Base-by-base conservation (phyloP, 129 eudicot species). In the Artemisia annua region DNA sequence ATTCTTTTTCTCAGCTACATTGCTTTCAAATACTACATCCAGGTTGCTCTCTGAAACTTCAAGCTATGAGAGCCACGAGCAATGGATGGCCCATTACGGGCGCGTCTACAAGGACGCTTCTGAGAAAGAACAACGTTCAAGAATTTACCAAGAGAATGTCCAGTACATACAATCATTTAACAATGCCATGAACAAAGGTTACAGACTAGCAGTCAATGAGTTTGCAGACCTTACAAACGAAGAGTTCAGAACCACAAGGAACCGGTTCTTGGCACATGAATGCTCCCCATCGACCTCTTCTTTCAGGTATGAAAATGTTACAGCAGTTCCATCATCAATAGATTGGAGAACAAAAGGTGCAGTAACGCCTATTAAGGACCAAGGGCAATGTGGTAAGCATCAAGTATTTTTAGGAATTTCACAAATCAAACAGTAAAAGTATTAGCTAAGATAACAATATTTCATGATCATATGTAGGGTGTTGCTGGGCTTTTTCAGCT, bases 401-500 rank as follows among this genome's bases (percentile, higher is more conserved):
- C 8, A 43, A 10, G 7, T 44, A 12, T 74, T 62, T n/a, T 66
- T 51, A 11, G 9, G 12, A 64, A 63, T 12, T 49, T 15, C 46
- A 14, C 14, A 49, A 3, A 10, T 26, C 16, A 2, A 30, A 7
- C 2, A 7, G 46, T 39, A 0, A 39, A 39, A 7, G 46, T 51
- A 51, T 51, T 51, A 11, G 2, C 15, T 51, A 51, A n/a, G 5
- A 13, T n/a, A 51, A 56, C 22, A 39, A 63, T 3, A 15, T 5
- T 32, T 59, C 52, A 53, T 12, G 22, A 77, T 11, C 13, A 58
- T 44, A 30, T 39, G 26, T 56, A 79, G 78, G 83, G 14, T 71
- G 68, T 30, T 79, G 78, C 32, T 79, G 83, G 83, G 83, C 78
- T 48, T 79, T 79, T 73, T 79, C 83, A 0, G 78, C 83, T 13